Percentiles rank a stretch among this genome's conserved stretches.
phyloP scores from a whole-genome alignment of 1,284 basidiomycete genomes.

The Rhodofomes roseus region DNA sequence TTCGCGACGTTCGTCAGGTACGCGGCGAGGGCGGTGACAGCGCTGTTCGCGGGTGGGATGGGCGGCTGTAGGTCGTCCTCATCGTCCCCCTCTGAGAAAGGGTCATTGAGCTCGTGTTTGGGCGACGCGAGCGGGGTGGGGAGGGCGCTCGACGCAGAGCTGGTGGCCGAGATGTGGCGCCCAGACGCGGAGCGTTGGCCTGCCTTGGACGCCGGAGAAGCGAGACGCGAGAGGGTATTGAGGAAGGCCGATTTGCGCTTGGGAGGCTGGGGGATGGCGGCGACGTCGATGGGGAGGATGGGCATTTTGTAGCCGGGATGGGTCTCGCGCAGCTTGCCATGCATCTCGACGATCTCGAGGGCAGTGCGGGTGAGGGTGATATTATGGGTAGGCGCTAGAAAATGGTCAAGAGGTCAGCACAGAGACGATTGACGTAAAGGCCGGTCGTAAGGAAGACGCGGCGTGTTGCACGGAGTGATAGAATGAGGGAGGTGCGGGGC shows the following conservation, averaged over 20 bases:
- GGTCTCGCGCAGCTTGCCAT: constrained; percentile 65
- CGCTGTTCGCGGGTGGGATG: constrained; percentile 36
- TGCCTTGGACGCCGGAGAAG: constrained; percentile 55
- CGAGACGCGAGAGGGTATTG: constrained; percentile 75
- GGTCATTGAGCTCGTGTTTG: constrained; percentile 52
- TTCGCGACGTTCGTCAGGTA: constrained; percentile 80
- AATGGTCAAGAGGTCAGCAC: constrained; percentile 20
- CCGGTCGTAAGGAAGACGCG: background rate
- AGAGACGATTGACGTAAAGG: constrained; percentile 16
- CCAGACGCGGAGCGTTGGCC: constrained; percentile 34
- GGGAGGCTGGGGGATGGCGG: constrained; percentile 46
- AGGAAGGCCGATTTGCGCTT: constrained; percentile 80
- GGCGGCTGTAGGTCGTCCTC: constrained; percentile 22
- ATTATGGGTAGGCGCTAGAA: constrained; percentile 80
- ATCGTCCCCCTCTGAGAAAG: constrained; percentile 43
- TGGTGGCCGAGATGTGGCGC: constrained; percentile 21
- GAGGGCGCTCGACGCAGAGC: constrained; percentile 32
- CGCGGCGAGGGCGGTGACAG: constrained; percentile 68
- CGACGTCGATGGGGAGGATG: constrained; percentile 54
- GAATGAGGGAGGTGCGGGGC: background rate
- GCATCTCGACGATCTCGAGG: constrained; percentile 72
- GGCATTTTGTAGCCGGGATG: constrained; percentile 55
- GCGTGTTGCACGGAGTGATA: background rate
- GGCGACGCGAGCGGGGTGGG: constrained; percentile 50
- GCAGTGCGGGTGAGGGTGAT: constrained; percentile 78